phyloP scores from a whole-genome alignment of 768 basidiomycete species.

The Leucogyrophana mollusca region DNA sequence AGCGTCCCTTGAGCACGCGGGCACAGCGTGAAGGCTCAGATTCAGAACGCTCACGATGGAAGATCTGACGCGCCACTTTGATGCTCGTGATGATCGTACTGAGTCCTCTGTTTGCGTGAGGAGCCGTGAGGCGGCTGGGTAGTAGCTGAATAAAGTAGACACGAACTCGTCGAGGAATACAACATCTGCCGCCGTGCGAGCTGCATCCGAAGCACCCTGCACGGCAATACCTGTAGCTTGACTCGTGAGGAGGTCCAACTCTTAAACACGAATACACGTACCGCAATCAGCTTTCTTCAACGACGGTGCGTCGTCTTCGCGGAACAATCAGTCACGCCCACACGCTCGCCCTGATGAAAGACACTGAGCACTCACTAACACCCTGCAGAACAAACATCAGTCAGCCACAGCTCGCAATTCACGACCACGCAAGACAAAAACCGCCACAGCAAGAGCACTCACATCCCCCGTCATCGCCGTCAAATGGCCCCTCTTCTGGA shows the following conservation, averaged over 20 bases:
- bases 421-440: background rate
- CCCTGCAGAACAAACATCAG: slow-evolving; percentile 1
- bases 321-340: background rate
- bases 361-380: slow-evolving; percentile 13
- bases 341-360: background rate
- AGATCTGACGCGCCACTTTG: slow-evolving; percentile 49
- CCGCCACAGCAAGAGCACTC: slow-evolving; percentile 1
- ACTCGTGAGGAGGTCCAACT: background rate
- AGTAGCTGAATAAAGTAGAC: background rate
- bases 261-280: background rate
- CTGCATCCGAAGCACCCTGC: slow-evolving; percentile 42
- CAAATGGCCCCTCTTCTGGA: slow-evolving; percentile 40
- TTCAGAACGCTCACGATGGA: slow-evolving; percentile 46
- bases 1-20: too few relatives aligned
- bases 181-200: slow-evolving; percentile 39
- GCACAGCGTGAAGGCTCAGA: slow-evolving; percentile 27
- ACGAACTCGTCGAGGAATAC: slow-evolving; percentile 43
- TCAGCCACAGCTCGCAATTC: background rate
- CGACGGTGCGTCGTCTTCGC: slow-evolving; percentile 31
- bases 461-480: slow-evolving; percentile 45
- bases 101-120: slow-evolving; percentile 30
- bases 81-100: slow-evolving; percentile 42
- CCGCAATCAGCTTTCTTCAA: slow-evolving; percentile 27
- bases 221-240: slow-evolving; percentile 40
- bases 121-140: too few relatives aligned